phyloP scores from a whole-genome alignment of 441 rosid species.

The Brassica balearica region DNA sequence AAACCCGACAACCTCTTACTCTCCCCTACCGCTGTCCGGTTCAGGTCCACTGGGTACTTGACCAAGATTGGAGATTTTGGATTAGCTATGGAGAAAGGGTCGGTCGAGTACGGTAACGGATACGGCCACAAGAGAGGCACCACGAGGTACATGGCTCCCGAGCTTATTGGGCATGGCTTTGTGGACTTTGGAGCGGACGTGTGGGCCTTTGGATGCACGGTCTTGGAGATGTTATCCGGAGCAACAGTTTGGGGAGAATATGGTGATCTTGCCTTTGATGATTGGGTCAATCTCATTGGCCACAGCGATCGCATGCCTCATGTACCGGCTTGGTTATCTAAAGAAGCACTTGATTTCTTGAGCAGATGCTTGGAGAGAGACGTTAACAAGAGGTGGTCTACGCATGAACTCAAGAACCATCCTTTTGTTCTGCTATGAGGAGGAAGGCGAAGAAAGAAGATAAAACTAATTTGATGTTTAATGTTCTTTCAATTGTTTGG shows the following conservation, averaged over 20 bases:
- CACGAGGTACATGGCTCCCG: constrained; percentile 19
- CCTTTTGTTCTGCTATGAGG: constrained; percentile 16
- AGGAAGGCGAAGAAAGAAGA: neutral
- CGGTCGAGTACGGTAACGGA: neutral
- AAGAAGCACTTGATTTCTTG: constrained; percentile 20
- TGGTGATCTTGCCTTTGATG: neutral
- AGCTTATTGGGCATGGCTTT: neutral
- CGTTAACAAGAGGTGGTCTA: constrained; percentile 2
- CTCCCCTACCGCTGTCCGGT: neutral
- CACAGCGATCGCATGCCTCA: neutral
- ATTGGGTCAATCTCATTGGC: constrained; percentile 20
- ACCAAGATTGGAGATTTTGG: constrained; percentile 28
- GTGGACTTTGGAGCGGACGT: constrained; percentile 10
- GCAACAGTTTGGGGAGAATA: neutral
- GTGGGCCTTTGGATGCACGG: constrained; percentile 30
- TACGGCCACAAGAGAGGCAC: constrained; percentile 16
- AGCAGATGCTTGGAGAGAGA: constrained; percentile 18
- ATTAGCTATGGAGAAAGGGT: constrained; percentile 16
- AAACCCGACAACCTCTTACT: constrained; percentile 28
- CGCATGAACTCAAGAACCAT: neutral
- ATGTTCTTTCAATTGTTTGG: neutral
- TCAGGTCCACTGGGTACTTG: neutral
- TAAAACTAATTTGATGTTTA: neutral
- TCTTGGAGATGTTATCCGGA: constrained; percentile 27
- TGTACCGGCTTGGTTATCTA: constrained; percentile 16